A percentile compares a stretch with the other conserved stretches of the same genome.
Conservation (phyloP, 306 rosid species). For the Castanea crenata region DNA sequence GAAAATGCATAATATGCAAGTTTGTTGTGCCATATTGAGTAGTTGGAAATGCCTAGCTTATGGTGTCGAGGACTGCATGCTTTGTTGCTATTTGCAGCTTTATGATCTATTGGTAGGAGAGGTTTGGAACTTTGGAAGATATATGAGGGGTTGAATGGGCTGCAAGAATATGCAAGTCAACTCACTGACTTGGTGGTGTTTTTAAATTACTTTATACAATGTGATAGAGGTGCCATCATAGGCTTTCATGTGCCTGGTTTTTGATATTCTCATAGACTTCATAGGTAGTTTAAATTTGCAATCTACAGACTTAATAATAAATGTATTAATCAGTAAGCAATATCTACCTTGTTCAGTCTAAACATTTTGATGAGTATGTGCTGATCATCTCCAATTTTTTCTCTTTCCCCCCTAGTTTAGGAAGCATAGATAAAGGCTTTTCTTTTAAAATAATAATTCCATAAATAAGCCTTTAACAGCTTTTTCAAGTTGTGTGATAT, state of each 20-base stretch:
- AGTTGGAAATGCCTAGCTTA: not conserved
- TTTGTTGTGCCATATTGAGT: not conserved
- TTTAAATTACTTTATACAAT: not conserved
- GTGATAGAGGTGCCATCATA: not conserved
- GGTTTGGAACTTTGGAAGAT: slow-evolving; percentile 1
- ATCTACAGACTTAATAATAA: not conserved
- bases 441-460: too few species aligned
- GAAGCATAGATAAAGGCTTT: too few species aligned
- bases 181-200: not conserved
- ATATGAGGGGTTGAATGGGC: not conserved
- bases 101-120: not conserved
- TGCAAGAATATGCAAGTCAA: not conserved
- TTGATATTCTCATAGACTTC: not conserved
- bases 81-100: not conserved
- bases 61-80: not conserved
- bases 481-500: too few species aligned
- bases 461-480: too few species aligned
- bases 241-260: not conserved
- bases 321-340: not conserved
- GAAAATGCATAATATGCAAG: not conserved
- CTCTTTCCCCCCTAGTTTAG: too few species aligned
- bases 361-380: too few species aligned
- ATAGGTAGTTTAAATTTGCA: not conserved
- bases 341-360: too few species aligned
- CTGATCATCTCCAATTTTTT: too few species aligned